Percentiles rank a stretch among this genome's conserved stretches.
Evolutionary conservation across 2,329 filamentous ascomycete genomes (phyloP).

Genomic region (Pyrenochaeta sp.): DNA sequence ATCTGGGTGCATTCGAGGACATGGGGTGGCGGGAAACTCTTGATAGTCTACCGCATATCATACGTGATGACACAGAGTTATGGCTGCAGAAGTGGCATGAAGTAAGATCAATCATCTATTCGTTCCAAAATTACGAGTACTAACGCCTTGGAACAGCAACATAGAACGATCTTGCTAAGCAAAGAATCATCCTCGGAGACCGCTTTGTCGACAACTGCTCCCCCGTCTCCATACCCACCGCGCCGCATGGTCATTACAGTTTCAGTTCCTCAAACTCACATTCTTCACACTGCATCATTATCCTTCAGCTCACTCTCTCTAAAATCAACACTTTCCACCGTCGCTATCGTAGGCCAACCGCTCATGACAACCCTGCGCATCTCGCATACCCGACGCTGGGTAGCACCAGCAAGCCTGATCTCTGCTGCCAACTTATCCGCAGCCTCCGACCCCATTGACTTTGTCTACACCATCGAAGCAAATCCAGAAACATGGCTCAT

Average conservation of each 20-base stretch:
- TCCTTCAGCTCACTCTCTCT: constrained; percentile 56
- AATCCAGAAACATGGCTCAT: constrained; percentile 82
- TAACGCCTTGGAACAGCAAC: constrained; percentile 30
- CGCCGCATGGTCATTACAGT: constrained; percentile 85
- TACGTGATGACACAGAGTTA: constrained; percentile 54
- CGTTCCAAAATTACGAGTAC: constrained; percentile 1
- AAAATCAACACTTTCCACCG: constrained; percentile 29
- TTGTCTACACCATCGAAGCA: constrained; percentile 82
- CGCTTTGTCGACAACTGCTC: constrained; percentile 20
- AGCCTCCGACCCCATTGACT: constrained; percentile 67
- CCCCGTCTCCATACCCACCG: constrained; percentile 50
- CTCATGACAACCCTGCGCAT: constrained; percentile 69
- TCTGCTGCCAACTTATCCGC: constrained; percentile 36
- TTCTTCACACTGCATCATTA: constrained; percentile 82
- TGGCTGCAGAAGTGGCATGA: constrained; percentile 68
- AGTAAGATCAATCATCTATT: constrained; percentile 45
- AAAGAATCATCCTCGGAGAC: constrained; percentile 9
- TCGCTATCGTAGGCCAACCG: constrained; percentile 70
- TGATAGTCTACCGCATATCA: constrained; percentile 57
- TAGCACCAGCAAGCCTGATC: constrained; percentile 30
- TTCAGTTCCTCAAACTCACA: constrained; percentile 82
- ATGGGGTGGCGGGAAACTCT: constrained; percentile 64
- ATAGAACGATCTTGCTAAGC: constrained; percentile 35
- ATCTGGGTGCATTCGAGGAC: constrained; percentile 60
- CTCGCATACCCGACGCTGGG: constrained; percentile 65